These are phyloP conservation scores for Rugosomyces carneus DNA, from an alignment of 1,284 basidiomycete genomes.

Conservation along the genomic window DNA sequence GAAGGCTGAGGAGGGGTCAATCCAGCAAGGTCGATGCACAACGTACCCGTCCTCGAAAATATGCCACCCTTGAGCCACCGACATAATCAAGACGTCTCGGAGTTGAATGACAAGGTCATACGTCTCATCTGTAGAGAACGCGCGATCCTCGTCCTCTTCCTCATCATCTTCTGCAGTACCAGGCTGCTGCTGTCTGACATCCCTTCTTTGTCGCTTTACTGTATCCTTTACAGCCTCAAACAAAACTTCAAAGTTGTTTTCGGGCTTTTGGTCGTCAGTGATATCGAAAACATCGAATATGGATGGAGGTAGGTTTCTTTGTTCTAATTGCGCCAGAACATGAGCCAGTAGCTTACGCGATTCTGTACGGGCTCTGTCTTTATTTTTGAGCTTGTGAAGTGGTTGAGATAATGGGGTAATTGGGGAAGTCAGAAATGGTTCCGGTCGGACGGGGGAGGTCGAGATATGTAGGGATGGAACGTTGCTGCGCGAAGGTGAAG, in stretches of 20 bases:
- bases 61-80: constrained; percentile 50
- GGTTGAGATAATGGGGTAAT: constrained; percentile 6
- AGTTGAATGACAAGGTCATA: constrained; percentile 57
- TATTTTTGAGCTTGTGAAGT: constrained; percentile 20
- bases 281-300: constrained; percentile 36
- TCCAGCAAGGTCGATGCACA: not conserved
- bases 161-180: constrained; percentile 35
- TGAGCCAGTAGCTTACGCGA: constrained; percentile 55
- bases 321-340: constrained; percentile 49
- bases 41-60: constrained; percentile 37
- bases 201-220: constrained; percentile 28
- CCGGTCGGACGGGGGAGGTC: constrained; percentile 2
- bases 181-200: constrained; percentile 14
- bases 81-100: constrained; percentile 52
- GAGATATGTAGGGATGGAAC: constrained; percentile 22
- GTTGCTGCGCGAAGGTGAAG: constrained; percentile 7
- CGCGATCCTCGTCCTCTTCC: constrained; percentile 38
- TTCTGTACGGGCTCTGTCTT: constrained; percentile 42
- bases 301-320: constrained; percentile 45
- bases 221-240: constrained; percentile 41
- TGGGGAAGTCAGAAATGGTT: constrained; percentile 9
- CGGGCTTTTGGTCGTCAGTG: constrained; percentile 20
- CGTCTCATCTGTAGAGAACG: constrained; percentile 55
- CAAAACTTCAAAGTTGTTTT: constrained; percentile 34
- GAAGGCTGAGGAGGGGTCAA: not conserved